A percentile compares a stretch with the other conserved stretches of the same genome.
phyloP scores from a whole-genome alignment of 495 filamentous ascomycete genomes.

The Pseudoneurospora amorphoporcata region DNA sequence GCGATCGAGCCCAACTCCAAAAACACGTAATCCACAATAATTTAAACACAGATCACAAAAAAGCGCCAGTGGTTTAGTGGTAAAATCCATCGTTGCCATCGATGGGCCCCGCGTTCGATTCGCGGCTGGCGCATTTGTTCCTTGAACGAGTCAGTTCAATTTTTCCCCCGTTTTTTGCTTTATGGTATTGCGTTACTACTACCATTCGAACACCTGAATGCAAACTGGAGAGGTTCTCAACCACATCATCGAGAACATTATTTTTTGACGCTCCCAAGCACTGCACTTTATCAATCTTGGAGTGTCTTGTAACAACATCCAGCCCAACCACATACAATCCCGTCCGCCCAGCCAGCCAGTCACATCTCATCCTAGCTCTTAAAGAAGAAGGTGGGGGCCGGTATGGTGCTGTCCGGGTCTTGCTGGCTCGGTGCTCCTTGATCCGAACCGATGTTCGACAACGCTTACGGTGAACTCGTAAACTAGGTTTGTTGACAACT shows the following conservation, averaged over 20 bases:
- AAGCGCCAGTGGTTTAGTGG: constrained; percentile 37
- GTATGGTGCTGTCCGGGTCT: neutral
- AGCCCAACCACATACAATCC: neutral
- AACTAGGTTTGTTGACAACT: neutral
- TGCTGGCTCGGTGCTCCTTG: neutral
- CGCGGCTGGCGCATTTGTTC: constrained; percentile 32
- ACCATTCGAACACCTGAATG: neutral
- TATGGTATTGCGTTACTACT: neutral
- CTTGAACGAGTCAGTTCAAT: neutral
- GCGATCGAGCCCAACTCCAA: neutral
- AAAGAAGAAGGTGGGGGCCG: neutral
- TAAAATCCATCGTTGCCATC: constrained; percentile 47
- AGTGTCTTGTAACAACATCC: neutral
- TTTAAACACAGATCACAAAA: neutral
- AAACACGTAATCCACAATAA: neutral
- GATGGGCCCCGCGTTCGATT: constrained; percentile 44
- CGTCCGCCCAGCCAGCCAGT: neutral
- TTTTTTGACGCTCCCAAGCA: neutral
- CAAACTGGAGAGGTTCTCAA: neutral
- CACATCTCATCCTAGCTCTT: neutral
- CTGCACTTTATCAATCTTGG: neutral
- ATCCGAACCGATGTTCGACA: neutral
- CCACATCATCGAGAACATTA: neutral
- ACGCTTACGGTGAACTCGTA: neutral
- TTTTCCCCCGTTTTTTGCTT: neutral